Conservation (phyloP, 73 alveolate genomes). For the Diophrys appendiculata region DNA sequence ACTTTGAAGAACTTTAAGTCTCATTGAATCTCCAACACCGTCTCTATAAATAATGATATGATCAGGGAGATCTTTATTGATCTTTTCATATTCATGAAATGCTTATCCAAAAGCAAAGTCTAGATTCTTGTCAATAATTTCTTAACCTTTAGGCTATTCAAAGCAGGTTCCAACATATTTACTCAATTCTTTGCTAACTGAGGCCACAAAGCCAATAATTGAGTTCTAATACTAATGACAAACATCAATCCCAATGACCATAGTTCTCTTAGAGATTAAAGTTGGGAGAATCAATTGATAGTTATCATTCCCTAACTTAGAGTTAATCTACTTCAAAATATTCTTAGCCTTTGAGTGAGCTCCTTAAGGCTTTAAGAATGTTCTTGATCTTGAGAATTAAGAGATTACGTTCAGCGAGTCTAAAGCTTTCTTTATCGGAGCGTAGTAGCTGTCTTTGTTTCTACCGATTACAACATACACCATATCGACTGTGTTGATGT, state of each 20-base stretch:
- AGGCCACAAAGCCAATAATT: slow-evolving; percentile 68
- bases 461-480: slow-evolving; percentile 9
- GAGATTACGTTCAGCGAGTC: slow-evolving; percentile 22
- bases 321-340: slow-evolving; percentile 28
- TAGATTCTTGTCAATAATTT: slow-evolving; percentile 33
- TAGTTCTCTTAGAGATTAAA: slow-evolving; percentile 32
- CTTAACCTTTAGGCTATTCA: slow-evolving; percentile 43
- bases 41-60: slow-evolving; percentile 78
- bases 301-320: slow-evolving; percentile 40
- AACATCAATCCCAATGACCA: slow-evolving; percentile 69
- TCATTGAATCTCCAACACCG: slow-evolving; percentile 78
- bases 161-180: slow-evolving; percentile 48
- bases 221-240: slow-evolving; percentile 47
- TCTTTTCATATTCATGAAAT: slow-evolving; percentile 25
- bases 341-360: slow-evolving; percentile 31
- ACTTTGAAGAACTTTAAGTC: slow-evolving; percentile 50
- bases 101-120: slow-evolving; percentile 34
- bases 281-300: slow-evolving; percentile 23
- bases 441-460: slow-evolving; percentile 12
- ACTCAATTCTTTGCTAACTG: slow-evolving; percentile 49
- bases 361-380: slow-evolving; percentile 15
- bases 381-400: neutral
- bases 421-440: slow-evolving; percentile 23
- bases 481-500: slow-evolving; percentile 2
- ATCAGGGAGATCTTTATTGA: slow-evolving; percentile 60